These are phyloP conservation scores for Cucurbita moschata DNA, from an alignment of 306 rosid genomes.

Conservation along the genomic window DNA sequence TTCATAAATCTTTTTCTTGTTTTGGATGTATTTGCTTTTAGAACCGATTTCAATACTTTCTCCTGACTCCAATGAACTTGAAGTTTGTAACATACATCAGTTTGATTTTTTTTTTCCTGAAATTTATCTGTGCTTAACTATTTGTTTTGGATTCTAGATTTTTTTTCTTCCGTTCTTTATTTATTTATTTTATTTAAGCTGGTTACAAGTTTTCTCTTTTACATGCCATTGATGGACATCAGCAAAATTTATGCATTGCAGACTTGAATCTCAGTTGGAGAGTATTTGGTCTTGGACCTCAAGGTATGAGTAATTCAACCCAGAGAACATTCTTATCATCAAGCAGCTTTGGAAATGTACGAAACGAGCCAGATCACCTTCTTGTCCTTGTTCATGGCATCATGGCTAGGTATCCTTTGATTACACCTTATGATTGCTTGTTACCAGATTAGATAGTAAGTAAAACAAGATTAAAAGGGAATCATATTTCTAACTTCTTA, in stretches of 20 bases:
- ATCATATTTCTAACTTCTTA: neutral
- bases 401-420: conserved; percentile 61
- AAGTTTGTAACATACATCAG: neutral
- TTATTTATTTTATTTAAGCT: neutral
- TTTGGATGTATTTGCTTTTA: neutral
- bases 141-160: neutral
- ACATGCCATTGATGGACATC: conserved; percentile 4
- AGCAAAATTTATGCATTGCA: conserved; percentile 27
- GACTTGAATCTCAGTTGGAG: conserved; percentile 40
- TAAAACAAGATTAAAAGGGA: neutral
- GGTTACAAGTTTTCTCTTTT: neutral
- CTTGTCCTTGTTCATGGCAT: conserved; percentile 97
- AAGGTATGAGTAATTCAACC: conserved; percentile 44
- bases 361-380: conserved; percentile 67
- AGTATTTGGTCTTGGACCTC: conserved; percentile 36
- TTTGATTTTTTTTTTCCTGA: neutral
- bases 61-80: neutral
- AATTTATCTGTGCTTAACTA: neutral
- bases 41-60: no score
- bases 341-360: conserved; percentile 16
- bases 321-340: conserved; percentile 30
- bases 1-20: neutral
- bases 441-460: neutral
- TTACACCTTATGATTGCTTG: neutral
- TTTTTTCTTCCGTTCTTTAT: neutral